Conservation (phyloP, 192 early-diverging fungal species). For the Dissophora globulifera region DNA sequence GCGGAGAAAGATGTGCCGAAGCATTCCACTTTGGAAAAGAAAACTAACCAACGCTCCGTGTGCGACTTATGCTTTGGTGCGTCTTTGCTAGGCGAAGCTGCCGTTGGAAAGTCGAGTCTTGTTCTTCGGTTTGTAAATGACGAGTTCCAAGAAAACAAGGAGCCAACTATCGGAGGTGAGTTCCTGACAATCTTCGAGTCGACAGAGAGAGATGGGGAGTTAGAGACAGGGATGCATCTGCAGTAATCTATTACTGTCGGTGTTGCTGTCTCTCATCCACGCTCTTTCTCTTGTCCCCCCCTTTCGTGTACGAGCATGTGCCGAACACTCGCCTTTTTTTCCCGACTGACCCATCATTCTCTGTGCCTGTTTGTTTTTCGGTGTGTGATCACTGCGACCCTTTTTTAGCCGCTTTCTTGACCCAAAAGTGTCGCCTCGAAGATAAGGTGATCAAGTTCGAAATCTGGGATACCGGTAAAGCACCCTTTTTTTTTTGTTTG, state of each 20-base stretch:
- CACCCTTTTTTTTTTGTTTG: too few species aligned
- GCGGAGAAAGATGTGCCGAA: neutral
- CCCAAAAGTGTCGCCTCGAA: constrained; percentile 93
- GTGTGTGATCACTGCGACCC: neutral
- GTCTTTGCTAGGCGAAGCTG: constrained; percentile 77
- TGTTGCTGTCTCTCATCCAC: too few species aligned
- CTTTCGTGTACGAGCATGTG: neutral
- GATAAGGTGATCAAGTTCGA: constrained; percentile 86
- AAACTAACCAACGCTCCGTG: neutral
- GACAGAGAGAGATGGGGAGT: neutral
- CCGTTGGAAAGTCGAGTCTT: constrained; percentile 97
- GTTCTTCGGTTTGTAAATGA: constrained; percentile 95
- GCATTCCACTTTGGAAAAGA: neutral
- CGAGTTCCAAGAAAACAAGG: constrained; percentile 96
- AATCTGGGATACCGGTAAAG: constrained; percentile 81
- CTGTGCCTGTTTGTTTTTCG: constrained; percentile 5
- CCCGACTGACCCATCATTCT: neutral
- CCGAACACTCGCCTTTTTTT: too few species aligned
- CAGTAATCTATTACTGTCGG: too few species aligned
- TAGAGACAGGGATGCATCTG: too few species aligned
- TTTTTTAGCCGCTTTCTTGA: constrained; percentile 82
- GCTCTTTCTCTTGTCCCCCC: too few species aligned
- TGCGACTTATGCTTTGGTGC: neutral
- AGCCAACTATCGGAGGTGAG: constrained; percentile 94
- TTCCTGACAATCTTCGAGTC: neutral